These are phyloP conservation scores for Fusarium cyanostomum DNA, from an alignment of 2,329 filamentous ascomycete genomes.

Conservation along the genomic window DNA sequence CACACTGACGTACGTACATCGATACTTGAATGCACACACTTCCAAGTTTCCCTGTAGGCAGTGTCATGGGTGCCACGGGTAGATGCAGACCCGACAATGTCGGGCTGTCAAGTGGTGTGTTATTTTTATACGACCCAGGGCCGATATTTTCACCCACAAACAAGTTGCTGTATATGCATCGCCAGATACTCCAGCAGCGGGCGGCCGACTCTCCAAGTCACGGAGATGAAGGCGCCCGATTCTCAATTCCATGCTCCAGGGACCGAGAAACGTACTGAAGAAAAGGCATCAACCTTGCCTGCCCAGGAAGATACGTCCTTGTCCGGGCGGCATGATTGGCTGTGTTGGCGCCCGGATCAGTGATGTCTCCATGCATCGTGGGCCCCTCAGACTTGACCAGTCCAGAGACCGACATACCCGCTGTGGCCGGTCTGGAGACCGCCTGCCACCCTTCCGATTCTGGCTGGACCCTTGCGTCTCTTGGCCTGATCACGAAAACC, in stretches of 20 bases:
- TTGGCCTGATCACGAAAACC: neutral
- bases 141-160: neutral
- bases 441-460: slow-evolving; percentile 13
- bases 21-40: slow-evolving; percentile 24
- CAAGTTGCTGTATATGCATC: too few relatives aligned
- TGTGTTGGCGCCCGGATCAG: slow-evolving; percentile 47
- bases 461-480: slow-evolving; percentile 28
- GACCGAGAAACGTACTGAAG: slow-evolving; percentile 20
- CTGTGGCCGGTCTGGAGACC: slow-evolving; percentile 37
- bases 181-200: too few relatives aligned
- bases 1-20: slow-evolving; percentile 22
- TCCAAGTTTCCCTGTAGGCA: slow-evolving; percentile 19
- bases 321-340: slow-evolving; percentile 45
- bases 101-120: neutral
- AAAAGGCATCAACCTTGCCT: slow-evolving; percentile 34
- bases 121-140: neutral
- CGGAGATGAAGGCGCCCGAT: neutral
- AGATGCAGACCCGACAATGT: slow-evolving; percentile 2
- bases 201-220: neutral
- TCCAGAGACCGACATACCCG: slow-evolving; percentile 45
- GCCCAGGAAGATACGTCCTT: slow-evolving; percentile 28
- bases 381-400: slow-evolving; percentile 35
- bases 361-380: slow-evolving; percentile 42
- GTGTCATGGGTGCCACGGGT: neutral
- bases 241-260: slow-evolving; percentile 12